Evolutionary conservation across 345 rosid species (phyloP).

Genomic region (Melastoma malabathricum): DNA sequence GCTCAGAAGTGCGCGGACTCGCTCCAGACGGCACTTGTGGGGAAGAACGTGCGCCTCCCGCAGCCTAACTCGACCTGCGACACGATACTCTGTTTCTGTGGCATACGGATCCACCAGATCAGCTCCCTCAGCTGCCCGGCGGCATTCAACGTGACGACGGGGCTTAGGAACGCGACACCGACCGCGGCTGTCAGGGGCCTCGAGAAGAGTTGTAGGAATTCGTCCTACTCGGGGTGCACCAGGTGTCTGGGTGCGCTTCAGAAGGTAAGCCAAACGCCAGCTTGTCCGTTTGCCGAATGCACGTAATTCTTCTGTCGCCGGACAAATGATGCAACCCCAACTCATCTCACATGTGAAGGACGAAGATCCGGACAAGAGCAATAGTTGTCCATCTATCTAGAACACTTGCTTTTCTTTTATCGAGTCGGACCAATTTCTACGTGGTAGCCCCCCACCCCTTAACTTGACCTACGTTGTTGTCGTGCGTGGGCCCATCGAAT

Average conservation of each 20-base stretch:
- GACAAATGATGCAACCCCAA: too few relatives aligned
- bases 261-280: slow-evolving; percentile 32
- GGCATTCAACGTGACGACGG: slow-evolving; percentile 65
- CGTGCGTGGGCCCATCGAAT: neutral
- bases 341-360: too few relatives aligned
- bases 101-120: slow-evolving; percentile 91
- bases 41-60: slow-evolving; percentile 65
- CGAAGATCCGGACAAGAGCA: too few relatives aligned
- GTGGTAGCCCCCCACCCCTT: too few relatives aligned
- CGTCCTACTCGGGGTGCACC: slow-evolving; percentile 88
- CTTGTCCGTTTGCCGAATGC: neutral
- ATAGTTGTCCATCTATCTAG: too few relatives aligned
- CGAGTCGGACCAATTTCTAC: too few relatives aligned
- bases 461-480: slow-evolving; percentile 10
- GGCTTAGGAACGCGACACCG: slow-evolving; percentile 63
- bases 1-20: slow-evolving; percentile 94
- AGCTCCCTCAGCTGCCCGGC: slow-evolving; percentile 92
- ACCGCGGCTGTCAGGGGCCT: slow-evolving; percentile 76
- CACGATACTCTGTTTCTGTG: slow-evolving; percentile 78
- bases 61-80: slow-evolving; percentile 86
- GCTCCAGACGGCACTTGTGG: slow-evolving; percentile 59
- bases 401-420: too few relatives aligned
- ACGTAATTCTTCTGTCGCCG: neutral
- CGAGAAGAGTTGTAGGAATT: slow-evolving; percentile 80
- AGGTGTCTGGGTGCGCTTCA: slow-evolving; percentile 91